These are phyloP conservation scores for Kernera saxatilis DNA, from an alignment of 345 rosid species.

Conservation along the genomic window DNA sequence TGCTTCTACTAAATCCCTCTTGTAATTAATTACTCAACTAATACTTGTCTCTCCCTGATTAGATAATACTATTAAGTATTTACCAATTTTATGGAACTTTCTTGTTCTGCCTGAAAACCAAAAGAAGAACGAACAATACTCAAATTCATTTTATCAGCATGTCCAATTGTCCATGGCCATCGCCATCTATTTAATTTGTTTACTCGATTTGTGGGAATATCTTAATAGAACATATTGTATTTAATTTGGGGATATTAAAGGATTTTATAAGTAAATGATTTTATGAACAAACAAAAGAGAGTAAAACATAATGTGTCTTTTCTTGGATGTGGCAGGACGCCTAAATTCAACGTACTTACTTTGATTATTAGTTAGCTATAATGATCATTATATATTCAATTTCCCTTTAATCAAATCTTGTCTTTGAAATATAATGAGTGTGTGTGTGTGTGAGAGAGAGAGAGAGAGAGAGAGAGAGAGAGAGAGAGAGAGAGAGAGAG, in stretches of 20 bases:
- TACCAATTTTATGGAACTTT: not conserved
- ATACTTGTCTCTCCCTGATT: not conserved
- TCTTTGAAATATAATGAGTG: not conserved
- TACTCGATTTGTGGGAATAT: not conserved
- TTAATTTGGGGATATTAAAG: not conserved
- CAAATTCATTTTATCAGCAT: not conserved
- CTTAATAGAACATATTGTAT: not conserved
- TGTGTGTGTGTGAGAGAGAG: no score
- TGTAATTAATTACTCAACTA: constrained; percentile 3
- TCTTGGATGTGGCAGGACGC: constrained; percentile 11
- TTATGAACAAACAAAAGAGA: not conserved
- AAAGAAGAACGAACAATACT: not conserved
- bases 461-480: not conserved
- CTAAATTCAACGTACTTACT: constrained; percentile 21
- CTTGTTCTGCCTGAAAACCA: not conserved
- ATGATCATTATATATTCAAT: not conserved
- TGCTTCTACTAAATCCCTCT: constrained; percentile 18
- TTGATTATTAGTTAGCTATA: constrained; percentile 19
- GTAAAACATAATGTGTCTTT: not conserved
- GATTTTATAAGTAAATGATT: not conserved
- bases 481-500: not conserved
- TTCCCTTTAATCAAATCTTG: constrained; percentile 7
- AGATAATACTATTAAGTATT: not conserved
- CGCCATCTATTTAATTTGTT: not conserved
- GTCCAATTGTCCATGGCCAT: not conserved